Percentiles rank a stretch among this genome's conserved stretches.
Evolutionary conservation across 805 yeast genomes (phyloP).

Genomic region (Yarrowia sp.): DNA sequence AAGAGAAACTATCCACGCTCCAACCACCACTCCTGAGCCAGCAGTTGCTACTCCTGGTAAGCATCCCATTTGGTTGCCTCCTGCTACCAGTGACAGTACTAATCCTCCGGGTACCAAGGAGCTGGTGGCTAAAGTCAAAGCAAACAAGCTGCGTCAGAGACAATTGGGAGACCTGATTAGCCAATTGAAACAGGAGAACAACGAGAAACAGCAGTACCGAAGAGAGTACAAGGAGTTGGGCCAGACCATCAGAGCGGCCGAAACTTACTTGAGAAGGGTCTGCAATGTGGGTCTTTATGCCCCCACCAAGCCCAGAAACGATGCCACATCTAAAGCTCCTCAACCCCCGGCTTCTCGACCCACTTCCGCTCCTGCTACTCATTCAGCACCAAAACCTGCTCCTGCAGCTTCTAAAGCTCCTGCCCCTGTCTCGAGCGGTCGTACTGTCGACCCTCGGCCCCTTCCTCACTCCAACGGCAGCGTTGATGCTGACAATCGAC

Average conservation of each 20-base stretch:
- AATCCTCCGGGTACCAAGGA: conserved; percentile 18
- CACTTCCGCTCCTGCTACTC: background rate
- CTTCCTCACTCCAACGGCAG: background rate
- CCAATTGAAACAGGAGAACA: background rate
- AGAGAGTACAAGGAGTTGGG: background rate
- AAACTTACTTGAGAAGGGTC: background rate
- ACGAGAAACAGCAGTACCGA: background rate
- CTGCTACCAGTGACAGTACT: background rate
- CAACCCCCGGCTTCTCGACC: background rate
- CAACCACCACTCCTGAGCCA: no score
- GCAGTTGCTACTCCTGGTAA: no score
- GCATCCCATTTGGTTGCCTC: background rate
- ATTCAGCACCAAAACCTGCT: background rate
- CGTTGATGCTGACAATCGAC: background rate
- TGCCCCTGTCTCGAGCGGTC: background rate
- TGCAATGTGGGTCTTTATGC: conserved; percentile 18
- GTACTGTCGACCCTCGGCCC: background rate
- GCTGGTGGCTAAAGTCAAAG: background rate
- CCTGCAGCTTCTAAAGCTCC: background rate
- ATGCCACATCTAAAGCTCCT: no score
- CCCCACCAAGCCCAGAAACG: background rate
- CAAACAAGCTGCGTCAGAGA: background rate
- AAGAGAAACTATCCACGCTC: background rate
- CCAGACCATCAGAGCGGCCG: background rate
- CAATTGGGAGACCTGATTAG: background rate